These are phyloP conservation scores for Conoideocrella luteorostrata DNA, from an alignment of 2,329 filamentous ascomycete genomes.

Conservation along the genomic window DNA sequence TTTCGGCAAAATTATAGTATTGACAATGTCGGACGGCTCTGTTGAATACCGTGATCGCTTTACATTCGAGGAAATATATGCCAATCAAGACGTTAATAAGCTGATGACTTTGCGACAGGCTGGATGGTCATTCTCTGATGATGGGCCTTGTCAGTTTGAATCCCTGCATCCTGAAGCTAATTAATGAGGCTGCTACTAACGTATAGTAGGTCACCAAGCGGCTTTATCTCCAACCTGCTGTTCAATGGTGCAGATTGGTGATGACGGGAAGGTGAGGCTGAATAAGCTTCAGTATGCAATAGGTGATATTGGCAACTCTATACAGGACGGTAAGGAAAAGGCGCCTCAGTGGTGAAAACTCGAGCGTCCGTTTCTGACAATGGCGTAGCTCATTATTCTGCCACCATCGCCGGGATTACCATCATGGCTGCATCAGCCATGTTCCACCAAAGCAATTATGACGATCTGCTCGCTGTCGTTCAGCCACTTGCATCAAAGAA, in stretches of 20 bases:
- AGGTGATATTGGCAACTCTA: constrained; percentile 40
- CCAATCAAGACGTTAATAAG: constrained; percentile 55
- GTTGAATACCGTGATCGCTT: constrained; percentile 73
- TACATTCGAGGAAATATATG: constrained; percentile 63
- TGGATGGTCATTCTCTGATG: constrained; percentile 66
- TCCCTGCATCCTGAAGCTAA: not conserved
- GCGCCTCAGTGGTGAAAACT: not conserved
- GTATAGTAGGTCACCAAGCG: constrained; percentile 46
- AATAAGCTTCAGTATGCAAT: constrained; percentile 45
- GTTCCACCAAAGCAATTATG: constrained; percentile 47
- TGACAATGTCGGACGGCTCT: constrained; percentile 74
- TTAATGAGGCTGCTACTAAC: constrained; percentile 8
- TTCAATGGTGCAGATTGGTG: constrained; percentile 51
- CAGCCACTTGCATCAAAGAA: constrained; percentile 40
- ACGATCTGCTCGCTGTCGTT: constrained; percentile 68
- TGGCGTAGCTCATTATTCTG: constrained; percentile 43
- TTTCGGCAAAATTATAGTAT: constrained; percentile 63
- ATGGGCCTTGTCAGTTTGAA: constrained; percentile 52
- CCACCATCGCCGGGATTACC: constrained; percentile 56
- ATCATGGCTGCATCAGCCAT: constrained; percentile 41
- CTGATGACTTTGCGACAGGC: constrained; percentile 69
- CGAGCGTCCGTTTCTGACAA: constrained; percentile 10
- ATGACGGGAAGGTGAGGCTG: constrained; percentile 55
- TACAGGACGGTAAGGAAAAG: constrained; percentile 41
- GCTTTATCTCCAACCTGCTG: constrained; percentile 55